A percentile compares a stretch with the other conserved stretches of the same genome.
Conservation (phyloP, 768 basidiomycete species). For the Lactarius pseudohatsudake region DNA sequence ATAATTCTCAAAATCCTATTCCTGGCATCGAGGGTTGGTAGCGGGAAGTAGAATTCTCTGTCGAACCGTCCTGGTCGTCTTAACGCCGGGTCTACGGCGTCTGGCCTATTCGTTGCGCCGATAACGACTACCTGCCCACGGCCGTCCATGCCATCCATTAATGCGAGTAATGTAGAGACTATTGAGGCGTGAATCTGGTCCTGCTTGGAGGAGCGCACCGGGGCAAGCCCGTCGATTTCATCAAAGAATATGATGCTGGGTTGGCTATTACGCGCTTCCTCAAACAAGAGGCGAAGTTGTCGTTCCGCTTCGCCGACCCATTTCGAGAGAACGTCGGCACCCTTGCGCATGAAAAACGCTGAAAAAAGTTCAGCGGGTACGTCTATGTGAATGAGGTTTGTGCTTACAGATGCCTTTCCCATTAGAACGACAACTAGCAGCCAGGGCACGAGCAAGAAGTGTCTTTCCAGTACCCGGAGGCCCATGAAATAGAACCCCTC, state of each 20-base stretch:
- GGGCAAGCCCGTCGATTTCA: constrained; percentile 98
- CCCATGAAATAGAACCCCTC: constrained; percentile 96
- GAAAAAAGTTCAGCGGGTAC: neutral
- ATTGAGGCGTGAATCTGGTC: constrained; percentile 99
- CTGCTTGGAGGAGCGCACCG: constrained; percentile 96
- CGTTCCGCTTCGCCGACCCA: constrained; percentile 99
- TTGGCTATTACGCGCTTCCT: constrained; percentile 89
- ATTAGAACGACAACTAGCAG: constrained; percentile 84
- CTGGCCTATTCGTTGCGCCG: constrained; percentile 96
- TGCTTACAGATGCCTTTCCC: constrained; percentile 83
- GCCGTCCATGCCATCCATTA: constrained; percentile 99
- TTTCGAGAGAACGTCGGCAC: constrained; percentile 95
- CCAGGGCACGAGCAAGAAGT: constrained; percentile 87
- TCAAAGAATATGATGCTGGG: constrained; percentile 99
- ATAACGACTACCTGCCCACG: constrained; percentile 97
- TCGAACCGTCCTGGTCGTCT: constrained; percentile 95
- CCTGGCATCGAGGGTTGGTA: constrained; percentile 81
- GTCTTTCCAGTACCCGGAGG: constrained; percentile 99
- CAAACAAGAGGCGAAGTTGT: constrained; percentile 90
- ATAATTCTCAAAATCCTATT: constrained; percentile 89
- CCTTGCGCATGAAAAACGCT: constrained; percentile 99
- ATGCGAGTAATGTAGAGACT: constrained; percentile 89
- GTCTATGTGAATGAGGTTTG: neutral
- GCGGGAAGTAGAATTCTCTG: constrained; percentile 95
- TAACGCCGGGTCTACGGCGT: constrained; percentile 96